These are phyloP conservation scores for Hypholoma sublateritium DNA, from an alignment of 768 basidiomycete genomes.

Conservation along the genomic window DNA sequence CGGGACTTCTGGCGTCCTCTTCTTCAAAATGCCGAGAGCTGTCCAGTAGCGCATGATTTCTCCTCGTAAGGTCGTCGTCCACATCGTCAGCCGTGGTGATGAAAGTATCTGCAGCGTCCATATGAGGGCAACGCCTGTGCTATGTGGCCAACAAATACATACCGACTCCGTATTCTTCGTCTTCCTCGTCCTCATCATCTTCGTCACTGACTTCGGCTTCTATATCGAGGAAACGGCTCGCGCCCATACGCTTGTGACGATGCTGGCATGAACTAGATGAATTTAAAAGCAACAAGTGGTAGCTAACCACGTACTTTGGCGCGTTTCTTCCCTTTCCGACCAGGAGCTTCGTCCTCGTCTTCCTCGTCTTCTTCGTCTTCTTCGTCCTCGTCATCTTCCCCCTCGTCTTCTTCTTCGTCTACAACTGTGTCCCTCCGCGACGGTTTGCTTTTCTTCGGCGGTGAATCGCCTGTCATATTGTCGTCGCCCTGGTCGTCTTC, in stretches of 20 bases:
- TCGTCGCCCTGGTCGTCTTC: constrained; percentile 44
- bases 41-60: constrained; percentile 71
- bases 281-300: background rate
- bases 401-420: constrained; percentile 21
- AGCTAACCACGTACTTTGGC: constrained; percentile 48
- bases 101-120: constrained; percentile 54
- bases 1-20: constrained; percentile 75
- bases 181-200: constrained; percentile 92
- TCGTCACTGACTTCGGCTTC: constrained; percentile 97
- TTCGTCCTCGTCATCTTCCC: constrained; percentile 40
- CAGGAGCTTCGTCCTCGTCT: constrained; percentile 49
- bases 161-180: constrained; percentile 64
- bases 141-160: constrained; percentile 15
- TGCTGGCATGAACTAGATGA: constrained; percentile 36
- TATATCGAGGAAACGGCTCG: constrained; percentile 89
- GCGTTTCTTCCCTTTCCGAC: constrained; percentile 54
- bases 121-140: constrained; percentile 7
- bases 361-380: constrained; percentile 58
- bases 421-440: constrained; percentile 18
- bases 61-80: constrained; percentile 55
- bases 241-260: constrained; percentile 62
- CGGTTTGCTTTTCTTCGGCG: constrained; percentile 25
- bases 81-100: constrained; percentile 70
- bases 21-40: constrained; percentile 61
- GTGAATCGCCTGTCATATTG: constrained; percentile 40